A percentile compares a stretch with the other conserved stretches of the same genome.
These are phyloP conservation scores for Aurifilum marmelostoma DNA, from an alignment of 2,329 filamentous ascomycete genomes.

Conservation along the genomic window DNA sequence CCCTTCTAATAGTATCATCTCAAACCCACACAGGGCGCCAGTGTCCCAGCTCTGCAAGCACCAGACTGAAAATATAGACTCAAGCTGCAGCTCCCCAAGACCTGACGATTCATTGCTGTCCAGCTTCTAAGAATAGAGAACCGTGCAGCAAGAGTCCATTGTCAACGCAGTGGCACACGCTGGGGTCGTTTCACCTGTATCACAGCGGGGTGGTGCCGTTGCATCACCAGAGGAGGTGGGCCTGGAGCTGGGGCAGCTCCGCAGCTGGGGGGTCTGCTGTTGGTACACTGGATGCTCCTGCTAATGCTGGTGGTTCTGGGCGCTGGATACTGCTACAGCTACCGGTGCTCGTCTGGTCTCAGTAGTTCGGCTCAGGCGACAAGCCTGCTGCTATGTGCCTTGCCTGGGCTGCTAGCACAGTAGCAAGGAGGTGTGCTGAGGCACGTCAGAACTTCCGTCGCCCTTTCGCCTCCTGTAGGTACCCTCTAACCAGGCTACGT, in stretches of 20 bases:
- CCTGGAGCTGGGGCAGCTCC: neutral
- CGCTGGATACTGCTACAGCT: neutral
- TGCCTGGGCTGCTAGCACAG: neutral
- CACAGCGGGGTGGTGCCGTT: constrained; percentile 4
- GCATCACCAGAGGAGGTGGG: constrained; percentile 3
- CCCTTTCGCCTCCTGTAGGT: neutral
- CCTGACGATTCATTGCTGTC: too few species aligned
- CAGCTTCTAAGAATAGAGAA: neutral
- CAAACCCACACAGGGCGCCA: neutral
- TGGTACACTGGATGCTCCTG: too few species aligned
- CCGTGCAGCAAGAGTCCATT: neutral
- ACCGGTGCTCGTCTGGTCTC: neutral
- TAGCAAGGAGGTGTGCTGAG: neutral
- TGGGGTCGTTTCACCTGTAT: constrained; percentile 11
- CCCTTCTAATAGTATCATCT: too few species aligned
- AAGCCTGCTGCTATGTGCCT: neutral
- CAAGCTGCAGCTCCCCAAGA: too few species aligned
- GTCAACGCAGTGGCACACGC: constrained; percentile 4
- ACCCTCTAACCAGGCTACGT: neutral
- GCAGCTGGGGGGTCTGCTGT: neutral
- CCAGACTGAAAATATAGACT: neutral
- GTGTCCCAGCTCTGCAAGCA: neutral
- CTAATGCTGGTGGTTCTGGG: neutral
- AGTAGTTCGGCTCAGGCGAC: neutral
- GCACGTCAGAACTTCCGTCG: neutral